phyloP scores from a whole-genome alignment of 805 yeast species.

The Barnettozyma californica region DNA sequence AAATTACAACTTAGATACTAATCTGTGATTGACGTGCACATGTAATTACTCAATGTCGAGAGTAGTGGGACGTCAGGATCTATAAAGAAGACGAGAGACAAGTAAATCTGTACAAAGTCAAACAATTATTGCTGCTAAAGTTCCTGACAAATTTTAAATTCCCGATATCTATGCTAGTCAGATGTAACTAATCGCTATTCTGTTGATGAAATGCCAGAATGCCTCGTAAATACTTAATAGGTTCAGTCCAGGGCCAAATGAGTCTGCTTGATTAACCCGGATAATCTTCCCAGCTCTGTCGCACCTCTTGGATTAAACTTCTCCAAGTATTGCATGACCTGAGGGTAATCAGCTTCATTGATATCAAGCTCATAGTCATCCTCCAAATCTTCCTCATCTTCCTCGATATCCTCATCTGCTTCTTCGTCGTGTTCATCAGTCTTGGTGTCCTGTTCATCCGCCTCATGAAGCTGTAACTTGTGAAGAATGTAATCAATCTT shows the following conservation, averaged over 20 bases:
- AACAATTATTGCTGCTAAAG: too few relatives aligned
- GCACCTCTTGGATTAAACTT: slow-evolving; percentile 24
- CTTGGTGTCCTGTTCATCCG: slow-evolving; percentile 21
- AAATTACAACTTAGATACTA: too few relatives aligned
- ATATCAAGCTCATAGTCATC: slow-evolving; percentile 30
- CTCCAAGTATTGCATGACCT: slow-evolving; percentile 17
- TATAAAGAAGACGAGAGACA: too few relatives aligned
- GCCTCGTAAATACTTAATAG: background rate
- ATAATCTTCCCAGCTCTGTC: slow-evolving; percentile 12
- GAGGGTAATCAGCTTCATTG: slow-evolving; percentile 21
- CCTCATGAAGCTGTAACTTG: slow-evolving; percentile 25
- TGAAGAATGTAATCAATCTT: slow-evolving; percentile 38
- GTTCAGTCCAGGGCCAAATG: slow-evolving; percentile 9
- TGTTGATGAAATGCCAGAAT: background rate
- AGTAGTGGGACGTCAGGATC: too few relatives aligned
- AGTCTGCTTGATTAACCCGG: slow-evolving; percentile 17
- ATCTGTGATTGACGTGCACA: too few relatives aligned
- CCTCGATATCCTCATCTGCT: slow-evolving; percentile 22
- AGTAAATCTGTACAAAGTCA: too few relatives aligned
- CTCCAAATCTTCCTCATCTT: slow-evolving; percentile 27
- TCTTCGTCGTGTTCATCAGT: slow-evolving; percentile 15
- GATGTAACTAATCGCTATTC: too few relatives aligned
- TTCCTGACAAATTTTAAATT: too few relatives aligned
- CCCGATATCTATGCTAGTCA: too few relatives aligned
- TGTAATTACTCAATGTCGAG: too few relatives aligned